Evolutionary conservation across 2,329 filamentous ascomycete species (phyloP).

Genomic region (Dendrostoma leiphaemia): DNA sequence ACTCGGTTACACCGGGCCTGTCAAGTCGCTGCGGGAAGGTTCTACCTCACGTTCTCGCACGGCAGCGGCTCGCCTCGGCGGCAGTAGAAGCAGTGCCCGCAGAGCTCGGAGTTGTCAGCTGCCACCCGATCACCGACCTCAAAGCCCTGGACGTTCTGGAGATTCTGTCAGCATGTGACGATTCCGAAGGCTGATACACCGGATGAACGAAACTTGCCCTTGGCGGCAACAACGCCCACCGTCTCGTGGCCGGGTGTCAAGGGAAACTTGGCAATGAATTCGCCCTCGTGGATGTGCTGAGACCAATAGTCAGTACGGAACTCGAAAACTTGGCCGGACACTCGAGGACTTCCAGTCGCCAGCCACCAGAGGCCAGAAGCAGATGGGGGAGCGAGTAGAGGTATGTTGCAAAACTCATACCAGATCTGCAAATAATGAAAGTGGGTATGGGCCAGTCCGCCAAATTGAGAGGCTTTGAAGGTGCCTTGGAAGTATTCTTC

Average conservation of each 20-base stretch:
- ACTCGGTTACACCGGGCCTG: constrained; percentile 67
- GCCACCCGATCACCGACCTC: constrained; percentile 62
- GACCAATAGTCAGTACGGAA: background rate
- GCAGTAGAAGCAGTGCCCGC: constrained; percentile 73
- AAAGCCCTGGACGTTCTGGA: constrained; percentile 56
- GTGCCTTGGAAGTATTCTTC: constrained; percentile 11
- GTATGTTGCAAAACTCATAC: constrained; percentile 24
- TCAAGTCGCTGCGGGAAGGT: background rate
- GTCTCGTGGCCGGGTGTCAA: constrained; percentile 69
- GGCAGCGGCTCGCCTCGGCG: constrained; percentile 64
- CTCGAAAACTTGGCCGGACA: constrained; percentile 9
- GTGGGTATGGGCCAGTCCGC: too few relatives aligned
- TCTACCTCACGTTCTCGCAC: constrained; percentile 55
- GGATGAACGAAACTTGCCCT: constrained; percentile 35
- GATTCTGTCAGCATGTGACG: background rate
- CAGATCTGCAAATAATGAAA: constrained; percentile 32
- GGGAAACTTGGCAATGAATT: constrained; percentile 64
- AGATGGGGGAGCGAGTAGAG: background rate
- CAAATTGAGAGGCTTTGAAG: too few relatives aligned
- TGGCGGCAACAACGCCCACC: constrained; percentile 60
- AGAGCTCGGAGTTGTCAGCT: constrained; percentile 65
- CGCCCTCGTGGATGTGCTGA: constrained; percentile 64
- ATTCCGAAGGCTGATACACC: background rate
- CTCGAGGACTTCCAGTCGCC: background rate
- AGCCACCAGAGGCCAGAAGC: background rate